Conservation (phyloP, 202 grass and related monocot genomes). For the Hordeum pubiflorum region DNA sequence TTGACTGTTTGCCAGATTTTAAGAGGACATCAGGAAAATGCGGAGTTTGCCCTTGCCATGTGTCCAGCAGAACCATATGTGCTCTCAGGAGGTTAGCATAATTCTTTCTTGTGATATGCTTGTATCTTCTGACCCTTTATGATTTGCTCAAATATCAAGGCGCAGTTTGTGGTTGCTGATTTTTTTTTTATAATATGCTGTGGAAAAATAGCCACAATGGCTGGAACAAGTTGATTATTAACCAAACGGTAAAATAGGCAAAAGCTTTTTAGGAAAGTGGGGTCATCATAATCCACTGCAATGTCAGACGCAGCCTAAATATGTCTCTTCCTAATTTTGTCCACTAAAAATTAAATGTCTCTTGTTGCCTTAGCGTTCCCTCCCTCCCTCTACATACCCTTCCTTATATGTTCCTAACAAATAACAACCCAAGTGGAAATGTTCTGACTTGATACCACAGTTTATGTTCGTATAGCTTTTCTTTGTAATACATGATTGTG, state of each 20-base stretch:
- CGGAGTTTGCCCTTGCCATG: constrained; percentile 86
- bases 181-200: background rate
- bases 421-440: background rate
- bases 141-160: background rate
- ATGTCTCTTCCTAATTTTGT: background rate
- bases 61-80: constrained; percentile 86
- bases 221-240: background rate
- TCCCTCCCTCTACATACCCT: background rate
- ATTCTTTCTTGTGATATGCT: background rate
- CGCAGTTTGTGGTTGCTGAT: background rate
- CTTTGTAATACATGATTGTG: background rate
- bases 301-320: background rate
- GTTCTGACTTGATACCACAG: background rate
- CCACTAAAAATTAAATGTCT: background rate
- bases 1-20: constrained; percentile 55
- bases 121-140: background rate
- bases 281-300: background rate
- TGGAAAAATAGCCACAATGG: background rate
- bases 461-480: background rate
- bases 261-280: background rate
- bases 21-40: constrained; percentile 84
- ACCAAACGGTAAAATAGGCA: background rate
- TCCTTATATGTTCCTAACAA: constrained; percentile 9
- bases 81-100: constrained; percentile 73
- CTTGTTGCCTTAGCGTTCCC: background rate